These are phyloP conservation scores for Gloeopeniophorella convolvens DNA, from an alignment of 768 basidiomycete genomes.

Conservation along the genomic window DNA sequence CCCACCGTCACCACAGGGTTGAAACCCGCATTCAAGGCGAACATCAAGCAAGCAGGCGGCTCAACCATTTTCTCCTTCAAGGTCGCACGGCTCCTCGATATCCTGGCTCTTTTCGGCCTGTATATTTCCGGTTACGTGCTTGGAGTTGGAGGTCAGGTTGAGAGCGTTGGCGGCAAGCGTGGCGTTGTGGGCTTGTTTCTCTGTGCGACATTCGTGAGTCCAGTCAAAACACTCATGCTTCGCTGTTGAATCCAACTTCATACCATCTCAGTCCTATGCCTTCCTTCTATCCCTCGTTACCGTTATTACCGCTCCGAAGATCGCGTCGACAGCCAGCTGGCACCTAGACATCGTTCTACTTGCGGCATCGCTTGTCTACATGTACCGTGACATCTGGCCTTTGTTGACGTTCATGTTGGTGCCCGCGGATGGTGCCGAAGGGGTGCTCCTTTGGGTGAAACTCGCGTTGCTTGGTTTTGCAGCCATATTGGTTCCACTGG, in stretches of 20 bases:
- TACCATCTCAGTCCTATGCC: too few relatives aligned
- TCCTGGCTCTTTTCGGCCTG: constrained; percentile 41
- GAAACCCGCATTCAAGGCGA: constrained; percentile 16
- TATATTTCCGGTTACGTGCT: constrained; percentile 38
- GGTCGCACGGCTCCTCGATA: constrained; percentile 38
- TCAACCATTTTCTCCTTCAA: constrained; percentile 46
- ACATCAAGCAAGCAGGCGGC: constrained; percentile 33
- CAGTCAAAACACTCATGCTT: too few relatives aligned
- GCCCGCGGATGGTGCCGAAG: constrained; percentile 44
- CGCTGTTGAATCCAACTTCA: too few relatives aligned
- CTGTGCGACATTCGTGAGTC: constrained; percentile 15
- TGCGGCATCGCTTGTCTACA: constrained; percentile 40
- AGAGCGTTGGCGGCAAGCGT: constrained; percentile 22
- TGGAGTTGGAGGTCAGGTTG: constrained; percentile 25
- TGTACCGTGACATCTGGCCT: constrained; percentile 57
- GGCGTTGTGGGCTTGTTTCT: constrained; percentile 24
- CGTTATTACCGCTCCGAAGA: constrained; percentile 28
- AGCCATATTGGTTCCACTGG: constrained; percentile 44
- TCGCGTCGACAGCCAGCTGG: too few relatives aligned
- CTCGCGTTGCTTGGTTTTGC: constrained; percentile 39
- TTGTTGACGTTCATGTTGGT: constrained; percentile 44
- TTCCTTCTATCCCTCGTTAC: background rate
- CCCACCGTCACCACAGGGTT: too few relatives aligned
- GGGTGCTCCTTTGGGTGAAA: constrained; percentile 48
- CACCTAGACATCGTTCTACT: constrained; percentile 48